Evolutionary conservation across 2,329 filamentous ascomycete species (phyloP).

Genomic region (Trichophaea hybrida): DNA sequence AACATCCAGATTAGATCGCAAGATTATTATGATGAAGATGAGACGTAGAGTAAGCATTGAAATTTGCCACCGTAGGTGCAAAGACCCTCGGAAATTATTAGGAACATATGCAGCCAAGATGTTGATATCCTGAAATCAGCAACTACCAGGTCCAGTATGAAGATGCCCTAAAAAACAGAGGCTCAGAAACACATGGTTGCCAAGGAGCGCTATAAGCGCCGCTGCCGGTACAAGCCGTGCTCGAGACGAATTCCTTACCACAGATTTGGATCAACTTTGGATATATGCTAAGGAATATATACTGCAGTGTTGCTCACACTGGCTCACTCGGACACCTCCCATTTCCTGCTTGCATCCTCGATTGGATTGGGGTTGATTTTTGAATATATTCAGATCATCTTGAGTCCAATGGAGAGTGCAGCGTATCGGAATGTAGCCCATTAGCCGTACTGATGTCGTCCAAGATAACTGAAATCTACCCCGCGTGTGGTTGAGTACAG

Average conservation of each 20-base stretch:
- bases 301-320: too few relatives aligned
- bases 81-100: neutral
- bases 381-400: neutral
- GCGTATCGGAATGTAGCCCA: neutral
- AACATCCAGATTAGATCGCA: neutral
- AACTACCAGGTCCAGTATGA: neutral
- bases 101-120: neutral
- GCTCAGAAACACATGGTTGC: neutral
- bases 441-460: neutral
- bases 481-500: neutral
- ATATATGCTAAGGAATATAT: too few relatives aligned
- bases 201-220: neutral
- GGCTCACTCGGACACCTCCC: too few relatives aligned
- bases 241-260: too few relatives aligned
- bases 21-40: too few relatives aligned
- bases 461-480: neutral
- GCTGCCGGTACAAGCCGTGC: neutral
- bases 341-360: too few relatives aligned
- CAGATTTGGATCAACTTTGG: too few relatives aligned
- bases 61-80: neutral
- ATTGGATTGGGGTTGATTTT: too few relatives aligned
- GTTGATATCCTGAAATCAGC: neutral
- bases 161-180: neutral
- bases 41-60: neutral
- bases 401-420: neutral